Evolutionary conservation across 2,329 filamentous ascomycete species (phyloP).

Genomic region (Pseudogymnoascus sp.): DNA sequence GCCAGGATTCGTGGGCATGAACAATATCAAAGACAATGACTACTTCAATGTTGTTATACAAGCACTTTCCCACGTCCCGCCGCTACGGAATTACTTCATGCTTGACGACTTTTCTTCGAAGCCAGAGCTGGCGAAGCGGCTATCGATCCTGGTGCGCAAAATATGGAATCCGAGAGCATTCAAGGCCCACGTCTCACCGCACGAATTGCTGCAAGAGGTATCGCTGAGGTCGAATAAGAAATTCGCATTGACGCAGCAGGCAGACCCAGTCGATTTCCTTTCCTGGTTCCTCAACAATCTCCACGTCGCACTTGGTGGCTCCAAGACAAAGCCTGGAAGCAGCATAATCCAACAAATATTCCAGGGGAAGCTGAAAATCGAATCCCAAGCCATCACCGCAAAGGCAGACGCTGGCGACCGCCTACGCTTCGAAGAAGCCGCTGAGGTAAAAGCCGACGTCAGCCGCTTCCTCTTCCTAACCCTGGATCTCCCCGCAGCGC

Average conservation of each 20-base stretch:
- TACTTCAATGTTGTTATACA: conserved; percentile 96
- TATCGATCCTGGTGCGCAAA: conserved; percentile 85
- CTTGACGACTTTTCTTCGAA: conserved; percentile 68
- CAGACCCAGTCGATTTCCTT: conserved; percentile 91
- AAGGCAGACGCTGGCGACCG: conserved; percentile 81
- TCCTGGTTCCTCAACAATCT: conserved; percentile 97
- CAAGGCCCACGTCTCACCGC: conserved; percentile 91
- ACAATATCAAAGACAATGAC: conserved; percentile 99
- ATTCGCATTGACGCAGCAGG: conserved; percentile 83
- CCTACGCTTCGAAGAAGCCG: conserved; percentile 86
- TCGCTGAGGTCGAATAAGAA: conserved; percentile 83
- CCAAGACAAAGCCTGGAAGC: conserved; percentile 72
- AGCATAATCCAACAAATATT: conserved; percentile 89
- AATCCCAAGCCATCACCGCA: conserved; percentile 88
- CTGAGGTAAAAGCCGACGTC: conserved; percentile 65
- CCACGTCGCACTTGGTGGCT: conserved; percentile 83
- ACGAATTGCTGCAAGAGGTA: conserved; percentile 93
- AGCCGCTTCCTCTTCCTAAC: conserved; percentile 86
- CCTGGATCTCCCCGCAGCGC: conserved; percentile 81
- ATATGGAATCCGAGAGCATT: conserved; percentile 97
- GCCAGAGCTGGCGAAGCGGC: conserved; percentile 78
- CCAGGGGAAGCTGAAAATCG: conserved; percentile 84
- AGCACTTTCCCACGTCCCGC: conserved; percentile 79
- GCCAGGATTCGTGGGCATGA: conserved; percentile 95
- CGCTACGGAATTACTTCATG: conserved; percentile 85